Evolutionary conservation across 768 basidiomycete genomes (phyloP), one percentile per base, ranked within the genome.

Genomic region (Lyophyllum decastes): DNA sequence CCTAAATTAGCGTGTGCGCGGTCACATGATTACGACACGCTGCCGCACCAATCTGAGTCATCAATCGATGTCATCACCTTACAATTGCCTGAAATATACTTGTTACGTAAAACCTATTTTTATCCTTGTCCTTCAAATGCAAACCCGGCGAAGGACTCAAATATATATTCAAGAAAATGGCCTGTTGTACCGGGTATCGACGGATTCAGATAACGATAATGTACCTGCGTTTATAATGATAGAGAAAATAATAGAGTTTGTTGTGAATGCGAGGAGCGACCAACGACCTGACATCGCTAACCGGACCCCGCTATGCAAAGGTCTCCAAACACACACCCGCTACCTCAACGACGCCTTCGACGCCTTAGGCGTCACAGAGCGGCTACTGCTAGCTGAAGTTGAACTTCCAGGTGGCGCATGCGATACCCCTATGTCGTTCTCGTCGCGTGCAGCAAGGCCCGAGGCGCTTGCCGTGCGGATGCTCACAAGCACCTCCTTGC

Each of bases 401-500:
- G 33, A 52, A 17, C 47, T 46, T 3, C 51, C 46, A 0, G 53
- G 21, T 24, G n/a, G n/a, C n/a, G 45, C 51, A 10, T 8, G 34
- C 5, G 57, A 35, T 24, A 55, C 53, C 6, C 46, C 38, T 22
- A 35, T 43, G 14, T 64, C 64, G 7, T 25, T 60, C 54, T 67
- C 73, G 54, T 70, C 72, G 3, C 69, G 59, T 16, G 60, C 66
- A 12, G 66, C 61, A 10, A 62, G 62, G 22, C 72, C 75, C 25
- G 71, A 71, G 2, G 72, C 78, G 63, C 82, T 87, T 44, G 86
- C 87, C 51, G 80, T 83, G 53, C 78, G 76, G 61, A 92, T 92
- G 59, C 85, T 87, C 54, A 80, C 70, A 48, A 95, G 78, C 33
- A 95, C 90, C 69, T 95, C 93, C 68, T 88, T 89, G 77, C 89